These are phyloP conservation scores for Sordariomycetes sp. DNA, from an alignment of 2,329 filamentous ascomycete genomes.

Conservation along the genomic window DNA sequence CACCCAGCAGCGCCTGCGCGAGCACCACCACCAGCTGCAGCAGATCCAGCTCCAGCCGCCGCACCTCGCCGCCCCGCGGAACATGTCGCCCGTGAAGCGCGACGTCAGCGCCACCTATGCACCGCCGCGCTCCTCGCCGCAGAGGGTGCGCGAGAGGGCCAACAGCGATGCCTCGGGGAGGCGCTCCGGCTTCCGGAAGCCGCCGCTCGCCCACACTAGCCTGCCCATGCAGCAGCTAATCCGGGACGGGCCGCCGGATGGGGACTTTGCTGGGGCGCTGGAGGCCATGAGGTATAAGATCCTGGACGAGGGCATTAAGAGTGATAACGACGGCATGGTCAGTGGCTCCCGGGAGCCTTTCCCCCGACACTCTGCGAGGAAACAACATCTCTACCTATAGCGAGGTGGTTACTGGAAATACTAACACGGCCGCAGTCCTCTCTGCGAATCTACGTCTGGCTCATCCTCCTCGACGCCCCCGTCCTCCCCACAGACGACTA, in stretches of 20 bases:
- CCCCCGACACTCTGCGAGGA: background rate
- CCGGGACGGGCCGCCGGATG: slow-evolving; percentile 67
- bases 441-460: slow-evolving; percentile 89
- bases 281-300: slow-evolving; percentile 65
- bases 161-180: slow-evolving; percentile 57
- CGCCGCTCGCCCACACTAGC: slow-evolving; percentile 37
- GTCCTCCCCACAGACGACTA: slow-evolving; percentile 81
- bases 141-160: slow-evolving; percentile 44
- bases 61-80: slow-evolving; percentile 13
- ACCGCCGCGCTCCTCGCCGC: slow-evolving; percentile 28
- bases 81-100: slow-evolving; percentile 22
- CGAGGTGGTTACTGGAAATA: background rate
- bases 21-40: slow-evolving; percentile 26
- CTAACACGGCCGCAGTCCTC: slow-evolving; percentile 56
- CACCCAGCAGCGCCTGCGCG: slow-evolving; percentile 48
- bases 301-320: slow-evolving; percentile 64
- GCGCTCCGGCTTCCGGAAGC: slow-evolving; percentile 14
- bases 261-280: slow-evolving; percentile 55
- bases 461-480: slow-evolving; percentile 81
- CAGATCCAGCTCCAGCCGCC: slow-evolving; percentile 15
- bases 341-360: slow-evolving; percentile 10
- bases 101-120: slow-evolving; percentile 14
- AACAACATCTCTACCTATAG: no score
- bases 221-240: slow-evolving; percentile 65
- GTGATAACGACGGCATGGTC: slow-evolving; percentile 75